These are phyloP conservation scores for Pochonia chlamydosporia DNA, from an alignment of 2,329 filamentous ascomycete species.

Conservation along the genomic window DNA sequence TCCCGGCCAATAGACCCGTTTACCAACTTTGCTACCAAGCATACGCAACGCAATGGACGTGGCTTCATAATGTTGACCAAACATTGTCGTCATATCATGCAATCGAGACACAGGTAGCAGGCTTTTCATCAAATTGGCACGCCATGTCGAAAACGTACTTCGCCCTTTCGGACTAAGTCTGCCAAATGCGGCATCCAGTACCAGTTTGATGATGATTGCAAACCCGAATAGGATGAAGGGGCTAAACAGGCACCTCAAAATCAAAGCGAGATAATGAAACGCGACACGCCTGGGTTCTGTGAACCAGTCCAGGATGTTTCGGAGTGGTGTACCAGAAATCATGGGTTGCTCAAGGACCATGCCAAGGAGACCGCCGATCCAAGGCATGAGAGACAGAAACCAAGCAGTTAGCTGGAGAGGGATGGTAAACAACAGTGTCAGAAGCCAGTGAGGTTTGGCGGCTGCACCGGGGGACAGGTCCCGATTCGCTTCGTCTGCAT, in stretches of 20 bases:
- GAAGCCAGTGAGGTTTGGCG: slow-evolving; percentile 38
- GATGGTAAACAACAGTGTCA: slow-evolving; percentile 34
- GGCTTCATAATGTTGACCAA: slow-evolving; percentile 49
- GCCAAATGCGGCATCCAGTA: slow-evolving; percentile 35
- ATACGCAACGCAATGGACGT: slow-evolving; percentile 45
- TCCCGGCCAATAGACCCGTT: slow-evolving; percentile 52
- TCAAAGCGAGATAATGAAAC: slow-evolving; percentile 44
- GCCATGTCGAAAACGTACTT: slow-evolving; percentile 35
- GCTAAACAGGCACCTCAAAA: slow-evolving; percentile 31
- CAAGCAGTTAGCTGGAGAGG: slow-evolving; percentile 35
- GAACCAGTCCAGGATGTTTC: slow-evolving; percentile 43
- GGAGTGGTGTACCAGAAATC: slow-evolving; percentile 27
- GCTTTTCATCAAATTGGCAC: slow-evolving; percentile 35
- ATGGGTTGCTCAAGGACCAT: slow-evolving; percentile 34
- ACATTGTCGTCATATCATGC: slow-evolving; percentile 42
- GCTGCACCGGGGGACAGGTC: slow-evolving; percentile 32
- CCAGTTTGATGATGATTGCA: slow-evolving; percentile 32
- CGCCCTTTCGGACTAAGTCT: slow-evolving; percentile 22
- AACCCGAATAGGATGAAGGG: slow-evolving; percentile 40
- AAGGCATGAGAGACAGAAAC: slow-evolving; percentile 39
- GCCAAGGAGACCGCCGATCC: slow-evolving; percentile 37
- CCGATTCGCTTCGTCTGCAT: slow-evolving; percentile 41
- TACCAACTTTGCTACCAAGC: slow-evolving; percentile 46
- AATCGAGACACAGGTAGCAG: slow-evolving; percentile 38
- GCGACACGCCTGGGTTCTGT: slow-evolving; percentile 37